These are phyloP conservation scores for Phytophthora aleatoria DNA, from an alignment of 352 stramenopile genomes.

Conservation along the genomic window DNA sequence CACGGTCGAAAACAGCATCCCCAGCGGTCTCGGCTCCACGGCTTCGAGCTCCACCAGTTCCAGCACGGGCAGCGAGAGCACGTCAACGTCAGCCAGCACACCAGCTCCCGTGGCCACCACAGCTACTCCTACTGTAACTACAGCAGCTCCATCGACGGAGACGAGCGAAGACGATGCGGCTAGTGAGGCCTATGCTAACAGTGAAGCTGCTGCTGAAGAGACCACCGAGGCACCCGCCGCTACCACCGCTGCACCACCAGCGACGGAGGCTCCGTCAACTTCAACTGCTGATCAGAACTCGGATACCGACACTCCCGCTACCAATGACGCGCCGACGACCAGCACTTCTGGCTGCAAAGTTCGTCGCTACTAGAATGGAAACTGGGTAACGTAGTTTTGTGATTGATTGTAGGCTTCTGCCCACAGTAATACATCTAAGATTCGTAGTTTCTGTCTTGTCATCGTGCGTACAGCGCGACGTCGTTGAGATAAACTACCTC, in stretches of 20 bases:
- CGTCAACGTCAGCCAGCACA: conserved; percentile 21
- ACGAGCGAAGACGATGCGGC: not conserved
- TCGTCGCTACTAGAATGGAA: conserved; percentile 32
- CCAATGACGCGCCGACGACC: conserved; percentile 27
- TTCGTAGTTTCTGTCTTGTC: not conserved
- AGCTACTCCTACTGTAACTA: conserved; percentile 16
- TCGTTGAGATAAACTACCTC: conserved; percentile 82
- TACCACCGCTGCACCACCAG: conserved; percentile 7
- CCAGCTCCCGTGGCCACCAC: conserved; percentile 16
- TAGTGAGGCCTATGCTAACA: not conserved
- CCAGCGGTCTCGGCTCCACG: conserved; percentile 32
- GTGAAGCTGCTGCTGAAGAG: conserved; percentile 1
- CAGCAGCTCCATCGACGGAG: conserved; percentile 12
- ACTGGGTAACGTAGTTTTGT: conserved; percentile 9
- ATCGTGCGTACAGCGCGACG: conserved; percentile 49
- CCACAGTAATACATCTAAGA: conserved; percentile 9
- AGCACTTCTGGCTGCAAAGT: conserved; percentile 39
- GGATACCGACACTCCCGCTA: not conserved
- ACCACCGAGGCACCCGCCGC: conserved; percentile 11
- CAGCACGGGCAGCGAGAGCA: conserved; percentile 14
- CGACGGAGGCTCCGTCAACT: not conserved
- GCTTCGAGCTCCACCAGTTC: conserved; percentile 18
- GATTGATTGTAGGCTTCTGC: conserved; percentile 7
- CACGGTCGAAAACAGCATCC: conserved; percentile 50
- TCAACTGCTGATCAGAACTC: conserved; percentile 9